phyloP scores from a whole-genome alignment of 2,329 filamentous ascomycete genomes.

The Colletotrichum brevisporum region DNA sequence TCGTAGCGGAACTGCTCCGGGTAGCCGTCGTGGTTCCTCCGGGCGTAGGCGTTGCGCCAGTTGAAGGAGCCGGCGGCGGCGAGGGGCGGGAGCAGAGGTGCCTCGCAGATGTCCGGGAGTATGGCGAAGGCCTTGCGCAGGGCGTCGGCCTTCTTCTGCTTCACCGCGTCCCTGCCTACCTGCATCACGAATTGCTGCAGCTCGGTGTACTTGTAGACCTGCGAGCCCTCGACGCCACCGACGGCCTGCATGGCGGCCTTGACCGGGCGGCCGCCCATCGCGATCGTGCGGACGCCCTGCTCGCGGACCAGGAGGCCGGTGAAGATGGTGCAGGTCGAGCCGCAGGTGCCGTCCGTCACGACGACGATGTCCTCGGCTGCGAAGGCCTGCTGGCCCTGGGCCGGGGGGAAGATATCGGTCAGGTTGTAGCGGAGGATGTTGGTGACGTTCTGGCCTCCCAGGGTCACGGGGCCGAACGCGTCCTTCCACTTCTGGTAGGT shows the following conservation, averaged over 20 bases:
- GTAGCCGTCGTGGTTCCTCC: conserved; percentile 43
- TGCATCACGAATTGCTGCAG: conserved; percentile 38
- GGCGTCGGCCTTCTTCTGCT: conserved; percentile 20
- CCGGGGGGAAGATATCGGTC: conserved; percentile 5
- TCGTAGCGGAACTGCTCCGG: conserved; percentile 72
- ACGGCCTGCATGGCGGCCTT: conserved; percentile 67
- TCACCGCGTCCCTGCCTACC: conserved; percentile 16
- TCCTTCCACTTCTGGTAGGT: conserved; percentile 48
- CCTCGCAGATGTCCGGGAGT: conserved; percentile 15
- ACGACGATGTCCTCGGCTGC: conserved; percentile 56
- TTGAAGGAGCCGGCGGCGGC: conserved; percentile 61
- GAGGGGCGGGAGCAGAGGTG: conserved; percentile 33
- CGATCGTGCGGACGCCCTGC: conserved; percentile 68
- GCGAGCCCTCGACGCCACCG: conserved; percentile 70
- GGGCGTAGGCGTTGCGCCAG: conserved; percentile 53
- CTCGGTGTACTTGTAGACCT: conserved; percentile 49
- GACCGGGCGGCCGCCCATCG: conserved; percentile 69
- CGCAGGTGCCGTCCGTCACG: conserved; percentile 70
- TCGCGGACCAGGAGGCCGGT: conserved; percentile 66
- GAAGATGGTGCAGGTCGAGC: conserved; percentile 73
- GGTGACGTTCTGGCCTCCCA: conserved; percentile 30
- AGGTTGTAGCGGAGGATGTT: conserved; percentile 31
- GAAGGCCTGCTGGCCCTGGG: conserved; percentile 46
- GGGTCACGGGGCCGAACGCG: conserved; percentile 15
- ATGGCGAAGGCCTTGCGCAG: neutral